Base-by-base conservation (phyloP, 2,329 filamentous ascomycete species). In the Ascocoryne sarcoides region DNA sequence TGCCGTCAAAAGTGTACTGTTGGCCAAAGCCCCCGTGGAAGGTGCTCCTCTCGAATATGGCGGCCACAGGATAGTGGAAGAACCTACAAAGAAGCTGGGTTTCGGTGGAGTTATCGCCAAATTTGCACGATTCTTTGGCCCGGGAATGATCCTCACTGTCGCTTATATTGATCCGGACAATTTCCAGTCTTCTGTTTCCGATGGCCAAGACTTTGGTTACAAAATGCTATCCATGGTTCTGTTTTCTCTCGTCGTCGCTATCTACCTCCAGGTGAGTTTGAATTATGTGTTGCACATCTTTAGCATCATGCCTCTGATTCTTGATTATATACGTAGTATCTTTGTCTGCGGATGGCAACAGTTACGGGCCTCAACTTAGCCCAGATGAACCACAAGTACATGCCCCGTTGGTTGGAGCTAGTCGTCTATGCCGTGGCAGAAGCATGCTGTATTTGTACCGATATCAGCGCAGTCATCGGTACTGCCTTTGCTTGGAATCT, bases 331-430 rank as follows among this genome's bases (percentile, higher is more conserved):
- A 14, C 10, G 4, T 36, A 39, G 37, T 39, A 39, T 39, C 37
- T 39, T n/a, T 32, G 28, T 20, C 17, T 39, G 14, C 19, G 29
- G 26, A 34, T 40, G 31, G 31, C 30, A 12, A 26, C 30, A 17
- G 39, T 44, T 4, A 44, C 37, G 3, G 42, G 42, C 10, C n/a
- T 37, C n/a, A 37, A 44, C 20, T 19, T 44, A 2, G 37, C 42
- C 9, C 32, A 44, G 37, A 39, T 39, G 35, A 40, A 36, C 15
- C 37, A 29, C 14, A 21, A 18, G 5, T 36, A 36, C 21, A 16
- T 44, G 5, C 42, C 42, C 1, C 32, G 32, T 10, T 40, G 39
- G 39, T 17, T 40, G 4, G 23, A 40, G 15, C 10, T 40, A 2
- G 19, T 18, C 16, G n/a, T 40, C 21, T 40, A 36, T 15, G 21